A percentile compares a stretch with the other conserved stretches of the same genome.
phyloP scores from a whole-genome alignment of 1,139 yeast genomes.

The Protomyces lactucae-debilis region DNA sequence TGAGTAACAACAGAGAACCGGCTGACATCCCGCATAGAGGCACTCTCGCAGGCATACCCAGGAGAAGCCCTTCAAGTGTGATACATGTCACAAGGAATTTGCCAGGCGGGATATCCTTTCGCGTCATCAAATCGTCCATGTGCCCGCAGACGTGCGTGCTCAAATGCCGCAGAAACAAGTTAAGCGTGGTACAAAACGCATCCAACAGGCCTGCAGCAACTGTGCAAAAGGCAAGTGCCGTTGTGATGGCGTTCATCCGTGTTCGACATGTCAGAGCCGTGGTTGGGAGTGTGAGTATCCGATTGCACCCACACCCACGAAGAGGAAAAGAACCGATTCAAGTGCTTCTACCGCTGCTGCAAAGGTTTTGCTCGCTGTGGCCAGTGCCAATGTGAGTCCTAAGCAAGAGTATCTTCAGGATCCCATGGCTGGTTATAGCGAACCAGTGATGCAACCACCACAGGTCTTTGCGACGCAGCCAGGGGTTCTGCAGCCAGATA shows the following conservation, averaged over 20 bases:
- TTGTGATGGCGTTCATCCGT: constrained; percentile 22
- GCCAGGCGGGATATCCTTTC: constrained; percentile 22
- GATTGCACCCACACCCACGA: constrained; percentile 15
- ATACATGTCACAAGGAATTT: constrained; percentile 20
- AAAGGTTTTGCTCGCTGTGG: constrained; percentile 16
- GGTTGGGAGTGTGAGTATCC: constrained; percentile 19
- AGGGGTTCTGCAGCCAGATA: not conserved
- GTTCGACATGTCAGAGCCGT: constrained; percentile 20
- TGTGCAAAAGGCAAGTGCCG: constrained; percentile 25
- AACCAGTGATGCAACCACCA: constrained; percentile 21
- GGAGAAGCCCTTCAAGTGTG: constrained; percentile 25
- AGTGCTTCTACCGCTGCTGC: constrained; percentile 25
- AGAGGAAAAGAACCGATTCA: constrained; percentile 19
- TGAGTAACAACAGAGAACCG: not conserved
- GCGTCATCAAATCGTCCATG: constrained; percentile 20
- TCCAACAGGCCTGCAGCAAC: constrained; percentile 21
- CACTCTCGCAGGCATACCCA: constrained; percentile 22
- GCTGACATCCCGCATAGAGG: constrained; percentile 1
- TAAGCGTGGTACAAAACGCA: constrained; percentile 21
- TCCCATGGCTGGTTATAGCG: constrained; percentile 2
- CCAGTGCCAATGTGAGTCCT: constrained; percentile 22
- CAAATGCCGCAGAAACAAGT: constrained; percentile 22
- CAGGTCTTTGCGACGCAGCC: constrained; percentile 17
- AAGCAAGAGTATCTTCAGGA: constrained; percentile 17
- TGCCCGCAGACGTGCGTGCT: constrained; percentile 22